Conservation (phyloP, 2,329 filamentous ascomycete genomes). For the Stachybotrys elegans region DNA sequence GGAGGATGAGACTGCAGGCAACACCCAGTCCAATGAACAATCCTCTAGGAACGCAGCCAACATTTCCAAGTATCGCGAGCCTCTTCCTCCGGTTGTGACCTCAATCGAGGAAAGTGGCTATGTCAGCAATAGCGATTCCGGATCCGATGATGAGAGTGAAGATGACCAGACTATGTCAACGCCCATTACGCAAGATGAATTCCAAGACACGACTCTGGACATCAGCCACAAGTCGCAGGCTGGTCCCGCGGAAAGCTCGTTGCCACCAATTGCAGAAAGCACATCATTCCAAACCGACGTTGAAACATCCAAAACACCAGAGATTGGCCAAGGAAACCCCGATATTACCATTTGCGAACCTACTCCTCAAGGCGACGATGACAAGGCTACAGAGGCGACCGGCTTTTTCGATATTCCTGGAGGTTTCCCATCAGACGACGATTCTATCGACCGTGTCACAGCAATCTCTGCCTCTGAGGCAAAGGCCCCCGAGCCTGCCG, state of each 20-base stretch:
- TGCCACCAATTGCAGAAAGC: too few species aligned
- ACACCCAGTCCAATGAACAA: conserved; percentile 38
- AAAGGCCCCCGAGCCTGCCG: too few species aligned
- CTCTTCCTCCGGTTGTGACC: conserved; percentile 66
- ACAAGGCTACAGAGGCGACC: conserved; percentile 12
- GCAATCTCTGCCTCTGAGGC: too few species aligned
- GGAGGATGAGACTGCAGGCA: conserved; percentile 3
- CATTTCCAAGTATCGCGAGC: conserved; percentile 54
- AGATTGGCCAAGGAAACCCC: too few species aligned
- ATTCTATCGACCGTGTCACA: too few species aligned
- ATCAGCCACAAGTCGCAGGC: too few species aligned
- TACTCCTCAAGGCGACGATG: conserved; percentile 28
- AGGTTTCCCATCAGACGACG: conserved; percentile 46
- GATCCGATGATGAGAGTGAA: conserved; percentile 26
- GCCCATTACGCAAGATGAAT: not conserved
- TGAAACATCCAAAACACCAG: too few species aligned
- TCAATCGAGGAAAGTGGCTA: conserved; percentile 63
- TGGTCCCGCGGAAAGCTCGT: too few species aligned
- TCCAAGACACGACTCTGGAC: too few species aligned
- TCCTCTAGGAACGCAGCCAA: conserved; percentile 49
- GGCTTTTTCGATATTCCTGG: conserved; percentile 50
- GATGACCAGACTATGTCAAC: not conserved
- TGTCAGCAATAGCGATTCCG: conserved; percentile 47
- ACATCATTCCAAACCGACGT: too few species aligned
- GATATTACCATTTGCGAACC: conserved; percentile 40